These are phyloP conservation scores for Fusarium caatingaense DNA, from an alignment of 2,329 filamentous ascomycete species.

Conservation along the genomic window DNA sequence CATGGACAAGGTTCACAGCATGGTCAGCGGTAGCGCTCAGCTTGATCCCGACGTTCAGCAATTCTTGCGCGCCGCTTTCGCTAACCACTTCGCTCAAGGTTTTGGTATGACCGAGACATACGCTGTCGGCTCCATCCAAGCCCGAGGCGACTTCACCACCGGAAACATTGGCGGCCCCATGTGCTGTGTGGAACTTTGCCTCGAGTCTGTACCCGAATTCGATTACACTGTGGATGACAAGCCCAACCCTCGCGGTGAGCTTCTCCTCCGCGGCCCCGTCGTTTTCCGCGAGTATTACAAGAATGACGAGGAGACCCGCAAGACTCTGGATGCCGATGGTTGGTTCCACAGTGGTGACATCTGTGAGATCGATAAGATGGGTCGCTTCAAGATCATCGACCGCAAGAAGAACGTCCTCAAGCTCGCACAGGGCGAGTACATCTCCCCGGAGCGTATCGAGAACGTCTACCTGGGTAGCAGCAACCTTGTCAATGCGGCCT, in stretches of 20 bases:
- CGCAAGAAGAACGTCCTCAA: constrained; percentile 99
- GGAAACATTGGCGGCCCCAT: constrained; percentile 85
- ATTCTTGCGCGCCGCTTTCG: constrained; percentile 87
- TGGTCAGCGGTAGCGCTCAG: constrained; percentile 91
- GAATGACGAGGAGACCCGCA: constrained; percentile 87
- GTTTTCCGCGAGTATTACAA: constrained; percentile 91
- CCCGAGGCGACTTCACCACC: constrained; percentile 74
- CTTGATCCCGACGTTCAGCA: constrained; percentile 89
- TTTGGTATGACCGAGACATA: constrained; percentile 97
- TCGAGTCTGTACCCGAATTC: constrained; percentile 91
- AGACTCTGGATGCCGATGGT: constrained; percentile 84
- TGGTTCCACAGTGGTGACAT: constrained; percentile 99
- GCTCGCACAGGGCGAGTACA: constrained; percentile 96
- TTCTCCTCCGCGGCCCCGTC: constrained; percentile 83
- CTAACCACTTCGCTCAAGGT: constrained; percentile 83
- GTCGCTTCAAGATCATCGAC: constrained; percentile 93
- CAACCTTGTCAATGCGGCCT: constrained; percentile 81
- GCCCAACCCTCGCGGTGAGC: constrained; percentile 89
- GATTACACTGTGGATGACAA: constrained; percentile 91
- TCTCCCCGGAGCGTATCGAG: constrained; percentile 96
- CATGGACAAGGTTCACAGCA: constrained; percentile 75
- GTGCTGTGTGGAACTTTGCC: constrained; percentile 77
- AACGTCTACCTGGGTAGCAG: constrained; percentile 90
- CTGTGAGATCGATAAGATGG: constrained; percentile 82
- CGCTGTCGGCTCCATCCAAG: constrained; percentile 78